phyloP scores from a whole-genome alignment of 2,329 filamentous ascomycete genomes.

The Xylaria hypoxylon region DNA sequence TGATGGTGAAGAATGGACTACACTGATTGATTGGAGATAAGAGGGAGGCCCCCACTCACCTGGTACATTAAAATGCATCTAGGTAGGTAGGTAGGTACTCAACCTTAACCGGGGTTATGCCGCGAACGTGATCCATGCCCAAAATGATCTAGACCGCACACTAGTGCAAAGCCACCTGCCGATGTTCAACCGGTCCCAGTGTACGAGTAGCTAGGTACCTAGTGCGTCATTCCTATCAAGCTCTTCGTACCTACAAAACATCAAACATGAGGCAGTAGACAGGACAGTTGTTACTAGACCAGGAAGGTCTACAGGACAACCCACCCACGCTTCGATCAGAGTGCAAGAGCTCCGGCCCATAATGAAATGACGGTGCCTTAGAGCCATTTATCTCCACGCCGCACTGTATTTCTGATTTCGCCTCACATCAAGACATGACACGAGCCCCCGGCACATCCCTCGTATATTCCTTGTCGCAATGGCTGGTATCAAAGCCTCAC shows the following conservation, averaged over 20 bases:
- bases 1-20: too few species aligned
- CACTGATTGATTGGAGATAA: too few species aligned
- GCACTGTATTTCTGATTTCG: background rate
- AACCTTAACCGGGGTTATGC: slow-evolving; percentile 16
- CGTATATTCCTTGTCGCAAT: slow-evolving; percentile 52
- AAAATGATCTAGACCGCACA: background rate
- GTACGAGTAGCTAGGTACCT: background rate
- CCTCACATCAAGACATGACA: slow-evolving; percentile 42
- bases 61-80: background rate
- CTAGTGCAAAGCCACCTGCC: background rate
- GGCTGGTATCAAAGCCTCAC: slow-evolving; percentile 73
- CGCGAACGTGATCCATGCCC: background rate
- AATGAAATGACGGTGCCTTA: slow-evolving; percentile 43
- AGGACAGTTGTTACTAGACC: background rate
- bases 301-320: background rate
- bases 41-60: too few species aligned
- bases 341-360: background rate
- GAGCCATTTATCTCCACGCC: slow-evolving; percentile 18
- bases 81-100: too few species aligned
- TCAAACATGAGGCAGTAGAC: background rate
- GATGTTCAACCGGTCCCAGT: slow-evolving; percentile 21
- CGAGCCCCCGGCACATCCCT: slow-evolving; percentile 25
- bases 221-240: slow-evolving; percentile 19
- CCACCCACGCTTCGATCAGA: background rate
- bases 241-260: slow-evolving; percentile 5